These are phyloP conservation scores for Emergomyces pasteurianus DNA, from an alignment of 2,329 filamentous ascomycete genomes.

Conservation along the genomic window DNA sequence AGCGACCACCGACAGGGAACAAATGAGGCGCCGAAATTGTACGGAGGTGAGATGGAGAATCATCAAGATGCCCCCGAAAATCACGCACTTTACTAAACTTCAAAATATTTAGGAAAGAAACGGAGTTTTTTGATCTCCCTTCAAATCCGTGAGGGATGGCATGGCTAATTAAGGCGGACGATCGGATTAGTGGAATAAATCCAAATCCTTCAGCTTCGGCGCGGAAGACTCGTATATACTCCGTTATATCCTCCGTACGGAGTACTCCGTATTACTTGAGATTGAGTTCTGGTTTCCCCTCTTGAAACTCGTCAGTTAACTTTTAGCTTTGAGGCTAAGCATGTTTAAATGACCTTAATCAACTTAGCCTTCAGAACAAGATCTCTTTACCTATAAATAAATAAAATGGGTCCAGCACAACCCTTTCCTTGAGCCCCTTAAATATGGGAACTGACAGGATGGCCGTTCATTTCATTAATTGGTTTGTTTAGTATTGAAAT, in stretches of 20 bases:
- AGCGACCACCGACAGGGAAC: background rate
- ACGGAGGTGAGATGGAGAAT: background rate
- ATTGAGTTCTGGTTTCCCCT: background rate
- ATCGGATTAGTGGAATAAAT: background rate
- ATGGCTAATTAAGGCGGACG: background rate
- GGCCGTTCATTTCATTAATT: background rate
- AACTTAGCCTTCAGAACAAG: background rate
- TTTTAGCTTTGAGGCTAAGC: background rate
- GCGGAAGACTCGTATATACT: too few relatives aligned
- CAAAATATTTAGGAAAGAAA: background rate
- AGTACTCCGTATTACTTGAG: background rate
- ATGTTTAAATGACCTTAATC: background rate
- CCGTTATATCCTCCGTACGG: too few relatives aligned
- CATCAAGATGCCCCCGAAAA: background rate
- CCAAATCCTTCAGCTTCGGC: background rate
- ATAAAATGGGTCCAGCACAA: background rate
- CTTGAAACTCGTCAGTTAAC: background rate
- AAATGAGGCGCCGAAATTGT: background rate
- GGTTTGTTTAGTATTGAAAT: background rate
- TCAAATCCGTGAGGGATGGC: background rate
- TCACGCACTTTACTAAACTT: background rate
- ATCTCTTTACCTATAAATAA: background rate
- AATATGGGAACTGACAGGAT: background rate
- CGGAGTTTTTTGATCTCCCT: background rate
- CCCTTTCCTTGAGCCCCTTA: background rate